Evolutionary conservation across 495 filamentous ascomycete genomes (phyloP), one percentile per base, ranked within the genome.

Genomic region (Staphylotrichum tortipilum): DNA sequence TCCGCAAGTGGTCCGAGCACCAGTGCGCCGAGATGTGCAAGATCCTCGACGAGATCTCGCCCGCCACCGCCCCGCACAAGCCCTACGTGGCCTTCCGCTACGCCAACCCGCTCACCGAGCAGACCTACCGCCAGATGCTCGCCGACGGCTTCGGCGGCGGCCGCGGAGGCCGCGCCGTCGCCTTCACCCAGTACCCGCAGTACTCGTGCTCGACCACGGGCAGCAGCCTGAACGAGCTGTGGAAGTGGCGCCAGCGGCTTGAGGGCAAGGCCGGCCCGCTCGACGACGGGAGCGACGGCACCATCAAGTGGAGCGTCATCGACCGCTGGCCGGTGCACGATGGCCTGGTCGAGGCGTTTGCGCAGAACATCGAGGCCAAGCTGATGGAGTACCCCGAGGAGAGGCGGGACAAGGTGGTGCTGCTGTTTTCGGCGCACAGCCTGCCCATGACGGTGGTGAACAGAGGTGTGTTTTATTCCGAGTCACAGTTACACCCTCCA

Each of bases 41-140:
- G 72, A 71, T 95, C 7, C 78, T 99, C 35, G 92, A 99, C 72
- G 75, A 81, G 53, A 81, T 87, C 44, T 92, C 86, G 14, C 92
- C 94, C 1, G 82, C 91, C 56, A 95, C 90, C 7, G 94, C 94
- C 5, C 94, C 94, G 8, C 94, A 99, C 63, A 96, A 92, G 63
- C 94, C 94, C 11, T 99, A 99, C 58, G 89, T 99, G 24, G 91
- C 92, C n/a, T 99, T 99, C 67, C 85, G 94, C 42, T 97, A 97
- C 58, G 92, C 92, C 4, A 79, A 87, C 39, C 94, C 94, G 1
- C 70, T 99, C 57, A 99, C 94, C 0, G 94, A 97, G 68, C 82
- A 91, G 42, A 94, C 86, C 79, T 97, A 97, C 62, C 72, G 76
- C 22, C 74, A 78, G 52, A 64, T 99, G 50, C 66, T 96, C 36